These are phyloP conservation scores for Fraxinus albicans DNA, from an alignment of 305 asterid species.

Conservation along the genomic window DNA sequence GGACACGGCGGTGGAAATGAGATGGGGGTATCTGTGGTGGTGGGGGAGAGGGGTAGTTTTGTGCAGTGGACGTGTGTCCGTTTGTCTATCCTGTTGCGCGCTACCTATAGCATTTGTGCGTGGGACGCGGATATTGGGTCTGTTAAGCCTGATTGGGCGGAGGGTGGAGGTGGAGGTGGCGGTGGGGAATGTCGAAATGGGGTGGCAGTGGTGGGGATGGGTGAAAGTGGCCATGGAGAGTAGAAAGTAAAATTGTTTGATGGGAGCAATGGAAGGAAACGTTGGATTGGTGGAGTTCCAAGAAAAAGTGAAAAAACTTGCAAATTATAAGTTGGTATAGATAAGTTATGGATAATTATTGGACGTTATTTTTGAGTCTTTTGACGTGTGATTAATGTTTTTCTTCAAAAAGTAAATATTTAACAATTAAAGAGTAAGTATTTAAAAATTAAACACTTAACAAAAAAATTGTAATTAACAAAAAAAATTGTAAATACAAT, in stretches of 20 bases:
- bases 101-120: neutral
- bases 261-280: neutral
- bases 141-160: constrained; percentile 9
- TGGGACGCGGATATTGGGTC: neutral
- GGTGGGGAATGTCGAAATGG: constrained; percentile 29
- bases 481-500: too few relatives aligned
- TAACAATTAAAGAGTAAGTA: too few relatives aligned
- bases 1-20: constrained; percentile 54
- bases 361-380: too few relatives aligned
- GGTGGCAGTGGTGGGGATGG: constrained; percentile 21
- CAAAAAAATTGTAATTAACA: too few relatives aligned
- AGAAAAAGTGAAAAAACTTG: too few relatives aligned
- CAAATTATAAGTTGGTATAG: too few relatives aligned
- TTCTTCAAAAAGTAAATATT: too few relatives aligned
- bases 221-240: constrained; percentile 38
- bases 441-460: too few relatives aligned
- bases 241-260: constrained; percentile 1
- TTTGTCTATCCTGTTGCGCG: neutral
- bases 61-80: neutral
- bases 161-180: neutral
- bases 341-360: too few relatives aligned
- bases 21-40: constrained; percentile 32
- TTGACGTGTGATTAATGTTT: too few relatives aligned
- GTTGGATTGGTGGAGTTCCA: neutral
- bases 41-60: constrained; percentile 12